Base-by-base conservation (phyloP, 2,329 filamentous ascomycete species). In the Atkinsonella texensis region DNA sequence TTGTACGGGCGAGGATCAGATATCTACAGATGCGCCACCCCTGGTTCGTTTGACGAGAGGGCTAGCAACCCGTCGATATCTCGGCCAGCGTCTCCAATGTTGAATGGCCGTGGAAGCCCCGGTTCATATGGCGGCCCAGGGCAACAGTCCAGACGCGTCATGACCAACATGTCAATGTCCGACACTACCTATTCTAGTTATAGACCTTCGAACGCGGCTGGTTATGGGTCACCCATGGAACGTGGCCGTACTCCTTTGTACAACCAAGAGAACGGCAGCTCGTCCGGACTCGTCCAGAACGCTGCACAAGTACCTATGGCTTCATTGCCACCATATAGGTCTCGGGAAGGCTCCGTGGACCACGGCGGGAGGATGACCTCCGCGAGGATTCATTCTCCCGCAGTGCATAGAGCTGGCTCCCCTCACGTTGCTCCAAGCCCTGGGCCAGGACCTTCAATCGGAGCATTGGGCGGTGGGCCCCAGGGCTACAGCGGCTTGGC, bases 1-100 rank as follows among this genome's bases (percentile, higher is more conserved):
- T 72, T 84, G 7, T 84, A 79, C 55, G 85, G 84, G 3, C 74
- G 71, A 13, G 68, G 76, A 2, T 69, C 72, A 23, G 84, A 86
- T 55, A 68, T 83, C 2, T 66, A 76, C 15, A 74, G 84, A 1
- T 77, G 83, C 0, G 79, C 75, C 17, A 86, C 83, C 0, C 83
- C 83, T 0, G 73, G 74, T 12, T 79, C 76, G 31, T 67, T 73
- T 46, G 73, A 67, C 53, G 70, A 70, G 41, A 18, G 31, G 46
- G 68, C 65, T 3, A 71, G 70, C 15, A 72, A 73, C 17, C 56
- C 60, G 2, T 60, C 64, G 33, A 15, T 32, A n/a, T 79, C 77
- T 0, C 65, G 77, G 32, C 74, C 78, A 0, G 74, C 69, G 12
- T 80, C 77, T 13, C 78, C 77, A 2, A 46, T 59, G 12, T 60